Evolutionary conservation across 345 rosid genomes (phyloP).

Genomic region (Cochlearia excelsa): DNA sequence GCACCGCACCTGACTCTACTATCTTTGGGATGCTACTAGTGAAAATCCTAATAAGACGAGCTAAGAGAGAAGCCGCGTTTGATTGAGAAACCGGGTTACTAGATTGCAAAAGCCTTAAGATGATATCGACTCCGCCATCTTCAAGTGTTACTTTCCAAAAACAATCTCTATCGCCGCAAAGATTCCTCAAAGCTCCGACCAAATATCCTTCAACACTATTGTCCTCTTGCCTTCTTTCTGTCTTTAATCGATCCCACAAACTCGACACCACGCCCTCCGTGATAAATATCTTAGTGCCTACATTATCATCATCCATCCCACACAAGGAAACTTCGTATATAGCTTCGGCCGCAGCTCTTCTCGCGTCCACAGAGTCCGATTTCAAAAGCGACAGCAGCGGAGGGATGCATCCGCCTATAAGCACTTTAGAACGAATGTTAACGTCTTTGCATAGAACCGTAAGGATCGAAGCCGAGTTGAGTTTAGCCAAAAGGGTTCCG

Average conservation of each 20-base stretch:
- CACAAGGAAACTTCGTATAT: slow-evolving; percentile 78
- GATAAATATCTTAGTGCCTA: slow-evolving; percentile 79
- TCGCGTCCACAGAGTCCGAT: slow-evolving; percentile 64
- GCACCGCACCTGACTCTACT: slow-evolving; percentile 70
- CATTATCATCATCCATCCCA: slow-evolving; percentile 71
- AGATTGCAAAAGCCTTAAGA: slow-evolving; percentile 70
- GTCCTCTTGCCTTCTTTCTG: slow-evolving; percentile 51
- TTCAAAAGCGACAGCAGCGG: slow-evolving; percentile 78
- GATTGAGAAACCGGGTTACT: slow-evolving; percentile 70
- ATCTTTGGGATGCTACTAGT: slow-evolving; percentile 57
- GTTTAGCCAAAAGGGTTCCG: slow-evolving; percentile 67
- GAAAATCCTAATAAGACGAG: slow-evolving; percentile 65
- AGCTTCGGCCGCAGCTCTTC: slow-evolving; percentile 80
- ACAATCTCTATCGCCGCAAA: slow-evolving; percentile 67
- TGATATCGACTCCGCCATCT: slow-evolving; percentile 70
- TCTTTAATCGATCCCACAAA: slow-evolving; percentile 75
- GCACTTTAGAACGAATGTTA: slow-evolving; percentile 67
- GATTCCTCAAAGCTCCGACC: slow-evolving; percentile 86
- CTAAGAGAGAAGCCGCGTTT: slow-evolving; percentile 89
- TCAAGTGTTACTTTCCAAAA: slow-evolving; percentile 71
- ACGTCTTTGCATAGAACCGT: slow-evolving; percentile 73
- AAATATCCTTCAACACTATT: slow-evolving; percentile 74
- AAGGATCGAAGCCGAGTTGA: slow-evolving; percentile 63
- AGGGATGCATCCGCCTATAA: slow-evolving; percentile 90
- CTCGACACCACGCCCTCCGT: slow-evolving; percentile 83